Percentiles rank a stretch among this genome's conserved stretches.
Evolutionary conservation across 2,329 filamentous ascomycete genomes (phyloP).

Genomic region (Colletotrichum endophyticum): DNA sequence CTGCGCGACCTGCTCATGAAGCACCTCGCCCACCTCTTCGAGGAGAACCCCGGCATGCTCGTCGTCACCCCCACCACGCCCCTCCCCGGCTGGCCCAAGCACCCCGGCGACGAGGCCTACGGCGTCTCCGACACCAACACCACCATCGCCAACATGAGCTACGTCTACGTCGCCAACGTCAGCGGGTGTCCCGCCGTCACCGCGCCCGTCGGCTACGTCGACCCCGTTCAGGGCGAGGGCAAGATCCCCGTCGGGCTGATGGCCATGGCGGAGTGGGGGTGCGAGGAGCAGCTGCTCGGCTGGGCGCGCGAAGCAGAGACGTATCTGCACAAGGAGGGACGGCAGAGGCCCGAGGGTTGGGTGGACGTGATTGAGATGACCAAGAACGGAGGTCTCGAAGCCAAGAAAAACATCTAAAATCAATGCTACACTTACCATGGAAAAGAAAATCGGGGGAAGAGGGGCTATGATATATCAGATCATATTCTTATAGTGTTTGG

Average conservation of each 20-base stretch:
- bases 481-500: not conserved
- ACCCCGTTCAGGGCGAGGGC: slow-evolving; percentile 60
- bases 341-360: slow-evolving; percentile 59
- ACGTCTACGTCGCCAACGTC: slow-evolving; percentile 85
- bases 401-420: slow-evolving; percentile 10
- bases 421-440: not conserved
- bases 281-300: slow-evolving; percentile 65
- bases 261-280: slow-evolving; percentile 71
- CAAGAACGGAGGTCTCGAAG: slow-evolving; percentile 19
- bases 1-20: slow-evolving; percentile 79
- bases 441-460: not conserved
- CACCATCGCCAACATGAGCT: slow-evolving; percentile 81
- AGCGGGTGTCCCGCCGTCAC: slow-evolving; percentile 77
- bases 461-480: not conserved
- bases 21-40: slow-evolving; percentile 75
- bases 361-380: slow-evolving; percentile 56
- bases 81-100: slow-evolving; percentile 74
- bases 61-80: slow-evolving; percentile 82
- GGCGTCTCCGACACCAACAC: slow-evolving; percentile 78
- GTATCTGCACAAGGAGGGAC: slow-evolving; percentile 58
- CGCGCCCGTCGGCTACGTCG: slow-evolving; percentile 76
- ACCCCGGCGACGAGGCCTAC: slow-evolving; percentile 63
- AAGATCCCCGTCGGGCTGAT: slow-evolving; percentile 65
- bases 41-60: slow-evolving; percentile 74
- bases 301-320: slow-evolving; percentile 64